A percentile compares a stretch with the other conserved stretches of the same genome.
Conservation (phyloP, 163 green algal genomes). For the Coccomyxa subellipsoidea region DNA sequence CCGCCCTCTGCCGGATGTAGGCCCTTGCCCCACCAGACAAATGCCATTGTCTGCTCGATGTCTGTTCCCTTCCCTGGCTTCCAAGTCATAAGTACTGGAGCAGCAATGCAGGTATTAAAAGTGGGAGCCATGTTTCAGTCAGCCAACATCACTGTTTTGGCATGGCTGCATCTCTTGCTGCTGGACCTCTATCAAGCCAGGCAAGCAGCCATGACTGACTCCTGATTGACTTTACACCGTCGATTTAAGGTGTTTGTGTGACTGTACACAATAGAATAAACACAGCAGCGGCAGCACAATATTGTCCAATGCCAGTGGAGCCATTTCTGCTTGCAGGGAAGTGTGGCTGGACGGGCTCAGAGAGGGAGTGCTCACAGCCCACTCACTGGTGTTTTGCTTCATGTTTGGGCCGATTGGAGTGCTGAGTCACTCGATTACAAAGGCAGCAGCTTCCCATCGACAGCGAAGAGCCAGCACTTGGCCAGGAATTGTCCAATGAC, state of each 20-base stretch:
- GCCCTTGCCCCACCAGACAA: background rate
- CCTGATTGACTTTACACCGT: background rate
- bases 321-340: conserved; percentile 37
- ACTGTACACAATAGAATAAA: no score
- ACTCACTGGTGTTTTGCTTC: conserved; percentile 73
- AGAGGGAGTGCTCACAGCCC: conserved; percentile 41
- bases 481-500: background rate
- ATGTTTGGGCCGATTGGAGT: conserved; percentile 75
- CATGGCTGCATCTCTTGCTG: conserved; percentile 21
- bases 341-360: conserved; percentile 59
- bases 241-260: no score
- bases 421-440: conserved; percentile 59
- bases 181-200: conserved; percentile 21
- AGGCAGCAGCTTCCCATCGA: background rate
- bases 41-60: background rate
- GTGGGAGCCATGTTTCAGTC: background rate
- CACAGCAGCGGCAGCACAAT: no score
- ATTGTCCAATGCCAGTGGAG: background rate
- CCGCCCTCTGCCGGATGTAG: conserved; percentile 7
- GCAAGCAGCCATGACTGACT: background rate
- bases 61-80: background rate
- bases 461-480: background rate
- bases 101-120: background rate
- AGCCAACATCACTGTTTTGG: conserved; percentile 1
- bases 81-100: background rate